phyloP scores from a whole-genome alignment of 2,329 filamentous ascomycete genomes.

The Podosphaera aphanis region DNA sequence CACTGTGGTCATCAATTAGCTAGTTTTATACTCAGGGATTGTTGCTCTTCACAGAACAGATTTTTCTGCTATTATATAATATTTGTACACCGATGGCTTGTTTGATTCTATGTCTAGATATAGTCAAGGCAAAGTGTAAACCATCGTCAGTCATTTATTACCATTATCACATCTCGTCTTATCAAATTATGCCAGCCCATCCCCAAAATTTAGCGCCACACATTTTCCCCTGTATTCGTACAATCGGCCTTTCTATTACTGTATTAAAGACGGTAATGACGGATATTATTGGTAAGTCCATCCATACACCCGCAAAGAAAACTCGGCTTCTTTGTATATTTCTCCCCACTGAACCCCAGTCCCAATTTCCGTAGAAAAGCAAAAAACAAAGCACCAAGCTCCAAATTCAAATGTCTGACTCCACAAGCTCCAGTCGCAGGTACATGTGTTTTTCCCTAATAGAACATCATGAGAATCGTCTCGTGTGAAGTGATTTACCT shows the following conservation, averaged over 20 bases:
- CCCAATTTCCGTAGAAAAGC: background rate
- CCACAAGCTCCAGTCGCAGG: background rate
- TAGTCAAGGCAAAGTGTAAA: background rate
- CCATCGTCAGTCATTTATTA: background rate
- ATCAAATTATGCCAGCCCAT: background rate
- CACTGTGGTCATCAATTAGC: too few relatives aligned
- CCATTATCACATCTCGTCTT: background rate
- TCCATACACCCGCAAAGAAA: too few relatives aligned
- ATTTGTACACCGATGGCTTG: background rate
- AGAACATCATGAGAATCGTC: background rate
- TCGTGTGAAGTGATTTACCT: background rate
- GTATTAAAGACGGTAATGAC: too few relatives aligned
- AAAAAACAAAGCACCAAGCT: background rate
- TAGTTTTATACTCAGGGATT: too few relatives aligned
- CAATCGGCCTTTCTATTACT: too few relatives aligned
- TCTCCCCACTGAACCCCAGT: background rate
- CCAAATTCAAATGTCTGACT: background rate
- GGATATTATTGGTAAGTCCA: too few relatives aligned
- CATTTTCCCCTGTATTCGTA: too few relatives aligned
- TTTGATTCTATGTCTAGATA: background rate
- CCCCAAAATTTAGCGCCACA: too few relatives aligned
- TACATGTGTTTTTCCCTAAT: background rate
- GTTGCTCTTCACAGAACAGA: too few relatives aligned
- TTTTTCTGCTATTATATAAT: background rate
- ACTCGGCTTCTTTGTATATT: too few relatives aligned